Evolutionary conservation across 345 rosid genomes (phyloP), one percentile per base, ranked within the genome.

Genomic region (Lenwebbia sp.): DNA sequence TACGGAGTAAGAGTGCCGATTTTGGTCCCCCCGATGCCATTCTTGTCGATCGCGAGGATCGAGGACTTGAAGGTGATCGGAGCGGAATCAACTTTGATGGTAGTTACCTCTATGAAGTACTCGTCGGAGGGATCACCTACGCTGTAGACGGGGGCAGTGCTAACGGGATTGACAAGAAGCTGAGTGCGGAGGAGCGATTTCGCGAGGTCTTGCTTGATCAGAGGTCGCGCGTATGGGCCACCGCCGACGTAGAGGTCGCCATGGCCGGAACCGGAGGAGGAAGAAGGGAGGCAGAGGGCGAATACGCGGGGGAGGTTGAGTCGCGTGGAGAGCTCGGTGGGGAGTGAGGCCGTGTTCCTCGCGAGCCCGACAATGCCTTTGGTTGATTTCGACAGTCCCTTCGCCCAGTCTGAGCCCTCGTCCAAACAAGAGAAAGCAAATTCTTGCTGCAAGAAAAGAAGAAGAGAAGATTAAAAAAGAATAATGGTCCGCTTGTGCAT

Each of bases 1-100:
- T 90, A 91, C 0, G 90, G 91, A 47, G 60, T 40, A 0, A 87
- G 76, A 5, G 93, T 92, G 90, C 89, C 89, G 84, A 93, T 75
- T 85, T 87, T 90, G 3, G 96, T 90, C 40, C 96, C 95, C 11
- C 96, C 96, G n/a, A 28, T 10, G 1, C 93, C 92, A 37, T 86
- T 50, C 9, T 81, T 89, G 25, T 85, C n/a, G 10, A 90, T 86
- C 25, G 70, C 37, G 11, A 90, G 85, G 89, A 89, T 83, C 3
- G 91, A 70, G 6, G 78, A 9, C 76, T 90, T 91, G 44, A 92
- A 54, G 47, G 44, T 41, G 17, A 89, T 85, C 2, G 51, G 10
- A 8, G 88, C 84, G 17, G 82, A 85, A 44, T 86, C 87, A 21
- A 92, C 76, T 28, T 49, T 84, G 49, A 92, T 85, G 62, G 90